A percentile compares a stretch with the other conserved stretches of the same genome.
phyloP scores from a whole-genome alignment of 2,329 filamentous ascomycete species.

The Fusarium dimerum region DNA sequence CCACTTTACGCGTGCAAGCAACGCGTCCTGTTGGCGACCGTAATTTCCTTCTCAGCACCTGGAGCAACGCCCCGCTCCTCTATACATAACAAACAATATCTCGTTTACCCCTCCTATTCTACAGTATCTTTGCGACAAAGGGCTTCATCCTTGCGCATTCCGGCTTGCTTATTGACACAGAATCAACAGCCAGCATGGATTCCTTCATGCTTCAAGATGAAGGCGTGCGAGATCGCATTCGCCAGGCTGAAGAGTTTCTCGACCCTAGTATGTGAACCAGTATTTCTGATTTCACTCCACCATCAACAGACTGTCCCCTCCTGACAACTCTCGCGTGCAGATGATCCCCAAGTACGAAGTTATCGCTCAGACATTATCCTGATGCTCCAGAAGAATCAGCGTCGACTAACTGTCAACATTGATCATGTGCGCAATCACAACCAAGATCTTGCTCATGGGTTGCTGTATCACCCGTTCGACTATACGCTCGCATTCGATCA shows the following conservation, averaged over 20 bases:
- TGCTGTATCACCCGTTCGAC: conserved; percentile 86
- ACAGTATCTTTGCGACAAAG: conserved; percentile 8
- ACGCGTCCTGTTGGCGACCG: conserved; percentile 23
- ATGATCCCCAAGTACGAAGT: conserved; percentile 61
- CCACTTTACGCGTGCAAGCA: conserved; percentile 32
- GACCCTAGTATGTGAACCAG: conserved; percentile 71
- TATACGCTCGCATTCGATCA: conserved; percentile 85
- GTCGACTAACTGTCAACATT: conserved; percentile 71
- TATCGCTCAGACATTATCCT: conserved; percentile 87
- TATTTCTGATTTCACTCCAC: neutral
- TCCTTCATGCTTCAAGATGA: conserved; percentile 78
- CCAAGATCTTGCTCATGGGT: conserved; percentile 72
- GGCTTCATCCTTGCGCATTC: conserved; percentile 1
- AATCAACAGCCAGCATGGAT: conserved; percentile 58
- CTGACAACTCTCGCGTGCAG: conserved; percentile 33
- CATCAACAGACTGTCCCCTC: neutral
- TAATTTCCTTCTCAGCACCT: conserved; percentile 15
- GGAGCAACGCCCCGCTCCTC: conserved; percentile 22
- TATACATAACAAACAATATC: conserved; percentile 16
- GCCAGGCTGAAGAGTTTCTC: conserved; percentile 87
- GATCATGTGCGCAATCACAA: conserved; percentile 92
- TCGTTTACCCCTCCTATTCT: conserved; percentile 12
- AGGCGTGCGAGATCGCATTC: conserved; percentile 78
- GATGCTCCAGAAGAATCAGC: conserved; percentile 69
- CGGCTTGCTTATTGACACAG: neutral